Evolutionary conservation across 257 asterid genomes (phyloP), one percentile per base, ranked within the genome.

Genomic region (Solanum megistacrolobum): DNA sequence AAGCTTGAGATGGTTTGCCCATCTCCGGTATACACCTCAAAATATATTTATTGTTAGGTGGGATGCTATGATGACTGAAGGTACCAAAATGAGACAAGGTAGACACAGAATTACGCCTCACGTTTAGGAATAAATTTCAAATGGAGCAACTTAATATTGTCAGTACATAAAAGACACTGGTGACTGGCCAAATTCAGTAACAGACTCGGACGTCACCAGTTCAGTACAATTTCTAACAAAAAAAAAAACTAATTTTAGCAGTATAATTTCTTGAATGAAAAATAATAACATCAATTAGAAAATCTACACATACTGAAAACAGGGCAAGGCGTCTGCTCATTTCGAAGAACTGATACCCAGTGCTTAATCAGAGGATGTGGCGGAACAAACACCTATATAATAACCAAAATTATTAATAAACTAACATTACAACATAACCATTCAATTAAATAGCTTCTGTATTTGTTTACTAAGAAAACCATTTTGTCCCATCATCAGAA

Each of bases 301-400:
- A 60, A 78, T 32, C n/a, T 55, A 39, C 46, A 86, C 96, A 82
- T 92, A 97, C 99, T 96, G 92, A 97, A 97, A 38, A 97, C 88
- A 1, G 98, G 93, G 88, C 90, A 87, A 88, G 98, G 98, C 11
- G 99, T 97, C 91, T 97, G 94, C 89, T 91, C 98, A 87, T 96
- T 97, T 89, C 99, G 94, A 88, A 97, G 94, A 90, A 97, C 97
- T 35, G 99, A 93, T 92, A 97, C 91, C 99, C 99, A 97, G 88
- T 97, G 99, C 94, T 97, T 96, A 79, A 97, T 94, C 89, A 96
- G 90, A 81, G 99, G 98, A 91, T 97, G 99, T 25, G 98, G 98
- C 75, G 99, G 99, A 76, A 97, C 99, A 91, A 92, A 96, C 69
- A 96, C 98, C 99, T 97, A 85, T 55, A 21, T 20, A 43, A 18